These are phyloP conservation scores for Epichloe coenophiala DNA, from an alignment of 2,329 filamentous ascomycete species.

Conservation along the genomic window DNA sequence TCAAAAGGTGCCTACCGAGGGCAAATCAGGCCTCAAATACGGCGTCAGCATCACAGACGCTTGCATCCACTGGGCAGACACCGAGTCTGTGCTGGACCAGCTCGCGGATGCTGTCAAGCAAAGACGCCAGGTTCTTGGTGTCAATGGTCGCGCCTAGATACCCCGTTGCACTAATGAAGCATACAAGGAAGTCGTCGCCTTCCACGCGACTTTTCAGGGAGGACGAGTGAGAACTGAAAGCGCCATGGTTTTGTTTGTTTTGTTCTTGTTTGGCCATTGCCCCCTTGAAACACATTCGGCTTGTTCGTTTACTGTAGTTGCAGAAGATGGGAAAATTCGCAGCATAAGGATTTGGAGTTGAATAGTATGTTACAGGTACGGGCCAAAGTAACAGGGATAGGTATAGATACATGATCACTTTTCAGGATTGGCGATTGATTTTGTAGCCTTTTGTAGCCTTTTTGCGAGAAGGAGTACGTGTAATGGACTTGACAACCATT, in stretches of 20 bases:
- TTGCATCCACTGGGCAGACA: conserved; percentile 87
- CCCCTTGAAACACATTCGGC: not conserved
- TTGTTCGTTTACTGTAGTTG: not conserved
- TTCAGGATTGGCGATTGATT: not conserved
- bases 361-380: not conserved
- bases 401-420: not conserved
- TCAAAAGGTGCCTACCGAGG: conserved; percentile 78
- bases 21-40: conserved; percentile 64
- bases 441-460: too few species aligned
- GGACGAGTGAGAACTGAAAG: not conserved
- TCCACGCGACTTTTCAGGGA: not conserved
- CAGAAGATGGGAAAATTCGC: not conserved
- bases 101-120: conserved; percentile 72
- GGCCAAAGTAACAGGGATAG: not conserved
- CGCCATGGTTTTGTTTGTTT: not conserved
- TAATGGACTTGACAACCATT: too few species aligned
- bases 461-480: not conserved
- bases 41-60: conserved; percentile 93
- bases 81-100: conserved; percentile 68
- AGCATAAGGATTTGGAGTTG: not conserved
- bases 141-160: not conserved
- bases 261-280: not conserved
- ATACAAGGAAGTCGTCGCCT: not conserved
- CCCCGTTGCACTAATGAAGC: not conserved
- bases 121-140: conserved; percentile 36